A percentile compares a stretch with the other conserved stretches of the same genome.
Evolutionary conservation across 495 filamentous ascomycete species (phyloP).

Genomic region (Hyaloscypha hepaticicola): DNA sequence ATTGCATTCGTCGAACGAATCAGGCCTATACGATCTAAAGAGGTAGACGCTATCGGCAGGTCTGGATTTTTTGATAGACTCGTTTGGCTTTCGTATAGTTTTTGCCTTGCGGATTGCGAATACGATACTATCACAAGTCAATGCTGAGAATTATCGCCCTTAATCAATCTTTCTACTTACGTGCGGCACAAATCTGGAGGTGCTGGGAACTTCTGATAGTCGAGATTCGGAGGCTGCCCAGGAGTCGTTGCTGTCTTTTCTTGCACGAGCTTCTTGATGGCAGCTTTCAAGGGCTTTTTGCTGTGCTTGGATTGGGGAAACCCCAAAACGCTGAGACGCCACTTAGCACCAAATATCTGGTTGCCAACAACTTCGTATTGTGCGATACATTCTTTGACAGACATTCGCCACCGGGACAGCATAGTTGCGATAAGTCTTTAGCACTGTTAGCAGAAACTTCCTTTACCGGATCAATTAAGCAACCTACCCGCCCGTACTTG

Average conservation of each 20-base stretch:
- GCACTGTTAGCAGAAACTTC: not conserved
- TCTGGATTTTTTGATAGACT: not conserved
- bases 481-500: constrained; percentile 9
- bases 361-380: not conserved
- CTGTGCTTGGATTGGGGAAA: not conserved
- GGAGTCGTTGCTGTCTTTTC: not conserved
- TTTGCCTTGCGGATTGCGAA: not conserved
- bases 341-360: not conserved
- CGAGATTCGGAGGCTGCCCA: not conserved
- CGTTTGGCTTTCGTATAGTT: not conserved
- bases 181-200: constrained; percentile 1
- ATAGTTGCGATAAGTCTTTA: constrained; percentile 7
- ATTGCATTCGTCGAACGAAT: not conserved
- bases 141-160: not conserved
- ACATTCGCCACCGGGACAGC: constrained; percentile 6
- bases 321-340: not conserved
- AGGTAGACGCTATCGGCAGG: not conserved
- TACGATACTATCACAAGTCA: not conserved
- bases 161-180: not conserved
- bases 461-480: not conserved
- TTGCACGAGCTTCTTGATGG: not conserved
- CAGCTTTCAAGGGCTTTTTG: not conserved
- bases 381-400: not conserved
- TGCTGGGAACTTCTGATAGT: not conserved
- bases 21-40: not conserved